phyloP scores from a whole-genome alignment of 768 basidiomycete species.

The Auricularia sp. region DNA sequence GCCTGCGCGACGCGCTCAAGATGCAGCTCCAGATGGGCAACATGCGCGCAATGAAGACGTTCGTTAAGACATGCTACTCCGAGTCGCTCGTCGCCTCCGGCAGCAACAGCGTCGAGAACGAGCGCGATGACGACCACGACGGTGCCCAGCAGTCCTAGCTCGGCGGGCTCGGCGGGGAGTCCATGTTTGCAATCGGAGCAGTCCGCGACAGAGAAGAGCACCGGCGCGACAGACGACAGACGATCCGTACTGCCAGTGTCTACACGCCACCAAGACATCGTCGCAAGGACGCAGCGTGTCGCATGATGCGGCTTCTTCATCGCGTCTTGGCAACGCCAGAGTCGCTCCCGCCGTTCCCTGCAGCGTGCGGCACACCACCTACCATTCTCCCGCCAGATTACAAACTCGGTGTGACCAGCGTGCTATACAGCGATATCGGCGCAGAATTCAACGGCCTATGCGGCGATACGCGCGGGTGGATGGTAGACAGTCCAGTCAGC shows the following conservation, averaged over 20 bases:
- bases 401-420: conserved; percentile 36
- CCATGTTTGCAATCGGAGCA: conserved; percentile 43
- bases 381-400: conserved; percentile 17
- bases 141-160: conserved; percentile 42
- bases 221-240: too few species aligned
- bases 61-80: conserved; percentile 88
- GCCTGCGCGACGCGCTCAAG: conserved; percentile 83
- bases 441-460: conserved; percentile 31
- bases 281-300: conserved; percentile 44
- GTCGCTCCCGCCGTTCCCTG: conserved; percentile 27
- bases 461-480: conserved; percentile 37
- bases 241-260: conserved; percentile 38
- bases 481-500: conserved; percentile 23
- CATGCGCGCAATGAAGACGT: conserved; percentile 88
- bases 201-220: too few species aligned
- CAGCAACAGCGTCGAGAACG: conserved; percentile 32
- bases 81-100: conserved; percentile 59
- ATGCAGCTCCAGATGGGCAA: conserved; percentile 77
- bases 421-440: conserved; percentile 48
- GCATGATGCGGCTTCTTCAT: conserved; percentile 59
- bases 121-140: conserved; percentile 58
- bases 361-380: conserved; percentile 35
- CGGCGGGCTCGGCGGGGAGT: conserved; percentile 69
- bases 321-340: conserved; percentile 34
- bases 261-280: conserved; percentile 42